phyloP scores from a whole-genome alignment of 305 asterid species.

The Plantago lanceolata region DNA sequence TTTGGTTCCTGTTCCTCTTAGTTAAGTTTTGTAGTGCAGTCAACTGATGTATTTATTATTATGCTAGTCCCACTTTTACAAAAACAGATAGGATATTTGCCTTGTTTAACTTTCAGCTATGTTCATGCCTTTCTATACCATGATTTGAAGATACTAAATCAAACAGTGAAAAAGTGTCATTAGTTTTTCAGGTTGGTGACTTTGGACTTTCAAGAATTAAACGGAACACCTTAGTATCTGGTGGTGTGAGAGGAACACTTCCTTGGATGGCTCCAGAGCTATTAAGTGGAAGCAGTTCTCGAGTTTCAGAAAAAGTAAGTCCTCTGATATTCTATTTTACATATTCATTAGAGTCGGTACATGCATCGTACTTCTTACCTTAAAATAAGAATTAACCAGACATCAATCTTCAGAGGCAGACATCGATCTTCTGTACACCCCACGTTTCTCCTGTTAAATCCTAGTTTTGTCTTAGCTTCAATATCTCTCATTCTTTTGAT shows the following conservation, averaged over 20 bases:
- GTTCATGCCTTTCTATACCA: background rate
- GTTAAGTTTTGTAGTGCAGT: background rate
- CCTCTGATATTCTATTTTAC: conserved; percentile 1
- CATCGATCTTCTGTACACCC: no score
- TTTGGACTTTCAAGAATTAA: conserved; percentile 81
- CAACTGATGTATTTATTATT: background rate
- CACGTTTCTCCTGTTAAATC: no score
- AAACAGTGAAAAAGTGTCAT: background rate
- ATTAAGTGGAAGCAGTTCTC: conserved; percentile 58
- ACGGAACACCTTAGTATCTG: conserved; percentile 72
- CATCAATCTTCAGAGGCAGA: no score
- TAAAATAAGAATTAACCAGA: no score
- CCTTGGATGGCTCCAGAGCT: conserved; percentile 98
- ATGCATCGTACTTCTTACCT: background rate
- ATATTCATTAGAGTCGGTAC: background rate
- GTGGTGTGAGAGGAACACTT: conserved; percentile 87
- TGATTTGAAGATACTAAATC: background rate
- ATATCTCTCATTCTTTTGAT: background rate
- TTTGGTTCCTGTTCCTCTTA: background rate
- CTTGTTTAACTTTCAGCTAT: background rate
- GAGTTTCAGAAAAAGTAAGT: conserved; percentile 74
- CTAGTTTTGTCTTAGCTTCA: no score
- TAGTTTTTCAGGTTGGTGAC: conserved; percentile 62
- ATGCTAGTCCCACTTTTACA: background rate
- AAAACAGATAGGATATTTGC: background rate